Evolutionary conservation across 768 basidiomycete genomes (phyloP).

Genomic region (Boletus insuetus): DNA sequence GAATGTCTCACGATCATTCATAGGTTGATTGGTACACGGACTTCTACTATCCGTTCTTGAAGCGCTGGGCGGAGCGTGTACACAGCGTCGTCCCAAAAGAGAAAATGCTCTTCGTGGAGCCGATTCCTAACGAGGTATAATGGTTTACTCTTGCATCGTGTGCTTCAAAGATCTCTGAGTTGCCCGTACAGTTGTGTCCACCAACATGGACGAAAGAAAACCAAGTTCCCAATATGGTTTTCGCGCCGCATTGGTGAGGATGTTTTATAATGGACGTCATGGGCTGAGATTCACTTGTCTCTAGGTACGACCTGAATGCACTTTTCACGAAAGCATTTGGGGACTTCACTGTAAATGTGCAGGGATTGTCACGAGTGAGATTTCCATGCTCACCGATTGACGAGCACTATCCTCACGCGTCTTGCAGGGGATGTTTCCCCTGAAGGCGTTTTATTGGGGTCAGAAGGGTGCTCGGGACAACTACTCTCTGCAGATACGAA

Average conservation of each 20-base stretch:
- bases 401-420: slow-evolving; percentile 5
- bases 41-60: slow-evolving; percentile 77
- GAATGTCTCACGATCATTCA: neutral
- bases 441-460: slow-evolving; percentile 86
- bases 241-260: slow-evolving; percentile 69
- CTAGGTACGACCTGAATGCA: slow-evolving; percentile 88
- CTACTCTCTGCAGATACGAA: slow-evolving; percentile 76
- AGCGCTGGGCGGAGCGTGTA: slow-evolving; percentile 64
- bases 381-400: neutral
- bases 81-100: slow-evolving; percentile 44
- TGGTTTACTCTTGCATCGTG: neutral
- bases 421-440: slow-evolving; percentile 77
- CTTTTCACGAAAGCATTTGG: slow-evolving; percentile 84
- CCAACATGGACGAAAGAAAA: slow-evolving; percentile 68
- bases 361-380: slow-evolving; percentile 80
- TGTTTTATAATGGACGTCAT: slow-evolving; percentile 2
- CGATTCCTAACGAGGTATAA: slow-evolving; percentile 89
- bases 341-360: slow-evolving; percentile 88
- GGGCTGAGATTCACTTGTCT: neutral
- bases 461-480: slow-evolving; percentile 78
- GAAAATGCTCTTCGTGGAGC: slow-evolving; percentile 74
- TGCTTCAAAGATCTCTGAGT: slow-evolving; percentile 2
- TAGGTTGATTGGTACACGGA: slow-evolving; percentile 87
- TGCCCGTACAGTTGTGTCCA: slow-evolving; percentile 66
- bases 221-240: slow-evolving; percentile 62